A percentile compares a stretch with the other conserved stretches of the same genome.
These are phyloP conservation scores for Penicillium fimorum DNA, from an alignment of 495 filamentous ascomycete species.

Conservation along the genomic window DNA sequence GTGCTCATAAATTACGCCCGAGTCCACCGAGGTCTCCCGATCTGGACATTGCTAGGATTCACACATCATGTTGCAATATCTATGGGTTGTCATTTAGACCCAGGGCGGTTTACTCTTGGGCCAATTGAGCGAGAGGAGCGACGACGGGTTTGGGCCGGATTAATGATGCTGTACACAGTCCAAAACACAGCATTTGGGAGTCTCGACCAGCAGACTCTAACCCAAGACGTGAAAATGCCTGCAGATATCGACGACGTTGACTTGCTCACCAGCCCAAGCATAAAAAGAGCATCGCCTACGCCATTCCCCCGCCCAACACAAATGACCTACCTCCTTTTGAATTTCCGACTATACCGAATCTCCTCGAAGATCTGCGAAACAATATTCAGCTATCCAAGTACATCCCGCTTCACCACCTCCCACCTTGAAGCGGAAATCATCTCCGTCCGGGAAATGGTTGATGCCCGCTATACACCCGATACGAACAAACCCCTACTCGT, in stretches of 20 bases:
- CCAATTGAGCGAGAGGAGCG: conserved; percentile 48
- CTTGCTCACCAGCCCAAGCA: conserved; percentile 32
- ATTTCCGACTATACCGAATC: conserved; percentile 41
- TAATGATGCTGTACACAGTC: conserved; percentile 45
- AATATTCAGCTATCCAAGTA: conserved; percentile 35
- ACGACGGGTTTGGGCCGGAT: conserved; percentile 45
- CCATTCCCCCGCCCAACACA: conserved; percentile 40
- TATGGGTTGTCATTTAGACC: conserved; percentile 50
- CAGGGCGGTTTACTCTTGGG: conserved; percentile 40
- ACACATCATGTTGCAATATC: conserved; percentile 49
- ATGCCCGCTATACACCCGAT: conserved; percentile 37
- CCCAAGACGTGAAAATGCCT: conserved; percentile 41
- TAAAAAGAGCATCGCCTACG: conserved; percentile 14
- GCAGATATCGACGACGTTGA: conserved; percentile 46
- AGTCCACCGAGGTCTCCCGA: conserved; percentile 39
- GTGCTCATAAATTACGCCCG: conserved; percentile 47
- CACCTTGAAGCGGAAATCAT: conserved; percentile 43
- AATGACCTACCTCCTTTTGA: conserved; percentile 49
- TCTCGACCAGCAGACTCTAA: conserved; percentile 25
- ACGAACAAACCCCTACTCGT: conserved; percentile 29
- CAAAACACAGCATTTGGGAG: conserved; percentile 42
- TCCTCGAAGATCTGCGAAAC: conserved; percentile 43
- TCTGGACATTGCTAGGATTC: conserved; percentile 45
- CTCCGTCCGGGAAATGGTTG: conserved; percentile 37
- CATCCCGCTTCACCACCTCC: conserved; percentile 24